phyloP scores from a whole-genome alignment of 805 yeast species.

The Spathaspora boniae region DNA sequence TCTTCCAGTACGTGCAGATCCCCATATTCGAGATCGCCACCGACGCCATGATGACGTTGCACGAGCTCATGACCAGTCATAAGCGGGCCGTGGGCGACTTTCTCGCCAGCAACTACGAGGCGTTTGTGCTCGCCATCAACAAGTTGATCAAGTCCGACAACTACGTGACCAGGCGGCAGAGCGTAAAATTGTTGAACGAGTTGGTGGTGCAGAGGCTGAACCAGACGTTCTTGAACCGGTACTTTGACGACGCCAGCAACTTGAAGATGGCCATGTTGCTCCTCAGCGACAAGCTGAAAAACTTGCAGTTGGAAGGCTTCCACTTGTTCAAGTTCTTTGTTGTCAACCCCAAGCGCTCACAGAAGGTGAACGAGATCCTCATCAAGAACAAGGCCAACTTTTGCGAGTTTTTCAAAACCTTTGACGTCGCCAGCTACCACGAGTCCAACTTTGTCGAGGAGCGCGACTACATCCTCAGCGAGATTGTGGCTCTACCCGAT shows the following conservation, averaged over 20 bases:
- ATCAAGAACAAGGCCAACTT: conserved; percentile 80
- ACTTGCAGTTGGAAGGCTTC: conserved; percentile 86
- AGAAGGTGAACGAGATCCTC: conserved; percentile 74
- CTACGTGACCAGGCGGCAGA: conserved; percentile 91
- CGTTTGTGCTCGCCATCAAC: conserved; percentile 63
- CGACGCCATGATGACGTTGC: conserved; percentile 77
- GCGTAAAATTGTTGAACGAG: conserved; percentile 70
- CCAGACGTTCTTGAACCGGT: conserved; percentile 66
- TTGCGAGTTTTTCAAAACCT: conserved; percentile 61
- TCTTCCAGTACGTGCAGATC: conserved; percentile 70
- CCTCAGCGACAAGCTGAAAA: conserved; percentile 83
- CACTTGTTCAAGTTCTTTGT: conserved; percentile 91
- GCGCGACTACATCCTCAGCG: conserved; percentile 71
- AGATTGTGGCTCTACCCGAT: conserved; percentile 70
- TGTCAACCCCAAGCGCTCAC: conserved; percentile 91
- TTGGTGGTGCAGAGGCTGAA: conserved; percentile 70
- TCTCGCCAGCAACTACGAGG: conserved; percentile 52
- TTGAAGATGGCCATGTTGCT: conserved; percentile 83
- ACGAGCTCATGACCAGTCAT: conserved; percentile 66
- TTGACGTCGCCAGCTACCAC: conserved; percentile 60
- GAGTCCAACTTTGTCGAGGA: conserved; percentile 72
- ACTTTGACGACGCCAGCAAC: conserved; percentile 78
- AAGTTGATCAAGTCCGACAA: conserved; percentile 69
- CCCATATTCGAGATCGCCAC: conserved; percentile 88
- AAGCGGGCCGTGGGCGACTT: conserved; percentile 69